Conservation (phyloP, 2,329 filamentous ascomycete species). For the Bertia moriformis region DNA sequence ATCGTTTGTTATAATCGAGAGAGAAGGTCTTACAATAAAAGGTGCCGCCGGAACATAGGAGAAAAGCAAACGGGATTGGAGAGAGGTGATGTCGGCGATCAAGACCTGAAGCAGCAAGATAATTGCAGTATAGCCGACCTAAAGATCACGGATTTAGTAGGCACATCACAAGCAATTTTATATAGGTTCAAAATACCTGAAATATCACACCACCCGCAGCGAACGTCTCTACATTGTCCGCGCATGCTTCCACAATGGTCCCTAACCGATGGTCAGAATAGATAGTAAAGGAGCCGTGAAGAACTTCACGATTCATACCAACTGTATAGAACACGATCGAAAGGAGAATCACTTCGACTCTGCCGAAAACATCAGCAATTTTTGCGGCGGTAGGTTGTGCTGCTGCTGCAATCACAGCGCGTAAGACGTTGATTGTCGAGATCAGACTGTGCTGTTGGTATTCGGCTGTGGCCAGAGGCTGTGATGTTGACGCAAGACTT, state of each 20-base stretch:
- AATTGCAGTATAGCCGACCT: conserved; percentile 48
- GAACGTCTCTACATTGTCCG: conserved; percentile 30
- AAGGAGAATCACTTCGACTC: conserved; percentile 39
- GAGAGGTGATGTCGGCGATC: conserved; percentile 48
- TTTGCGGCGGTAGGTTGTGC: conserved; percentile 44
- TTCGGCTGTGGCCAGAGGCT: conserved; percentile 35
- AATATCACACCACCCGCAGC: conserved; percentile 43
- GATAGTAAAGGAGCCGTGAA: too few species aligned
- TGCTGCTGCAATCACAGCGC: conserved; percentile 43
- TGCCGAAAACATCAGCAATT: conserved; percentile 47
- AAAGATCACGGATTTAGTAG: too few species aligned
- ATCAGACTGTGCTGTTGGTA: conserved; percentile 38
- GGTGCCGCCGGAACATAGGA: conserved; percentile 47
- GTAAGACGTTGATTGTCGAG: conserved; percentile 41
- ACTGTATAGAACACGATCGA: conserved; percentile 39
- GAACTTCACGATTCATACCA: too few species aligned
- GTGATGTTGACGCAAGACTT: too few species aligned
- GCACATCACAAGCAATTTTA: background rate
- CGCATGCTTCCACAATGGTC: conserved; percentile 41
- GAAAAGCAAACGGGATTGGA: conserved; percentile 47
- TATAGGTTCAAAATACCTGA: conserved; percentile 15
- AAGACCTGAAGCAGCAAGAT: conserved; percentile 49
- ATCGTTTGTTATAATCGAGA: background rate
- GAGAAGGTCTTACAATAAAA: conserved; percentile 25
- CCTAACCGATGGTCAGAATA: too few species aligned